Percentiles rank a stretch among this genome's conserved stretches.
Evolutionary conservation across 192 early-diverging fungal genomes (phyloP).

Genomic region (Gryganskiella cystojenkinii): DNA sequence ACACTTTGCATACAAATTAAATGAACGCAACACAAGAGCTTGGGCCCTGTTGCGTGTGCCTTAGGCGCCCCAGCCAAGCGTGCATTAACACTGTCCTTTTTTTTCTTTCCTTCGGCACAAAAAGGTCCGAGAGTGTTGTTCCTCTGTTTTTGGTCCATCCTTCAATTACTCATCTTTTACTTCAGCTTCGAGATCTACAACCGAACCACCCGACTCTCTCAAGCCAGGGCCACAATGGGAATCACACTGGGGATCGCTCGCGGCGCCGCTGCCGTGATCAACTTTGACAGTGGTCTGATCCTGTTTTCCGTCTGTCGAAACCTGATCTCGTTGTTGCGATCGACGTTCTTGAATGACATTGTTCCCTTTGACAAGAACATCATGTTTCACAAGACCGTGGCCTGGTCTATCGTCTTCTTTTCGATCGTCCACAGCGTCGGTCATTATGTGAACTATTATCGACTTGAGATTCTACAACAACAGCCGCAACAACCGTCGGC

Average conservation of each 20-base stretch:
- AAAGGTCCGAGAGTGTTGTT: constrained; percentile 51
- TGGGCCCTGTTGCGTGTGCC: no score
- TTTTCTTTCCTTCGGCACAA: background rate
- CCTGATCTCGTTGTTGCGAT: constrained; percentile 78
- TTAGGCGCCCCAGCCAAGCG: no score
- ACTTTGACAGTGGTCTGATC: constrained; percentile 81
- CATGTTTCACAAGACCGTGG: constrained; percentile 84
- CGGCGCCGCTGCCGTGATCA: constrained; percentile 67
- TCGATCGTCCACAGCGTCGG: constrained; percentile 73
- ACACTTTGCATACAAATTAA: background rate
- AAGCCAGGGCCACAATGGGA: constrained; percentile 58
- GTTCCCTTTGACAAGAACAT: constrained; percentile 89
- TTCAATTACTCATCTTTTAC: constrained; percentile 63
- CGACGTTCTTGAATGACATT: constrained; percentile 77
- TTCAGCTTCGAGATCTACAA: constrained; percentile 66
- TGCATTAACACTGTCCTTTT: no score
- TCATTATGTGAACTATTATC: constrained; percentile 86
- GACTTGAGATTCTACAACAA: constrained; percentile 43
- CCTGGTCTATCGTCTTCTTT: constrained; percentile 82
- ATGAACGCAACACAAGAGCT: no score
- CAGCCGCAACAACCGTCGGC: background rate
- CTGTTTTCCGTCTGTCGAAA: constrained; percentile 83
- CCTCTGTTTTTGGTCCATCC: constrained; percentile 65
- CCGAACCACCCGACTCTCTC: constrained; percentile 56
- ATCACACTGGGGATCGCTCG: constrained; percentile 59